Conservation (phyloP, 208 protist species). For the Trypanosoma congolense region DNA sequence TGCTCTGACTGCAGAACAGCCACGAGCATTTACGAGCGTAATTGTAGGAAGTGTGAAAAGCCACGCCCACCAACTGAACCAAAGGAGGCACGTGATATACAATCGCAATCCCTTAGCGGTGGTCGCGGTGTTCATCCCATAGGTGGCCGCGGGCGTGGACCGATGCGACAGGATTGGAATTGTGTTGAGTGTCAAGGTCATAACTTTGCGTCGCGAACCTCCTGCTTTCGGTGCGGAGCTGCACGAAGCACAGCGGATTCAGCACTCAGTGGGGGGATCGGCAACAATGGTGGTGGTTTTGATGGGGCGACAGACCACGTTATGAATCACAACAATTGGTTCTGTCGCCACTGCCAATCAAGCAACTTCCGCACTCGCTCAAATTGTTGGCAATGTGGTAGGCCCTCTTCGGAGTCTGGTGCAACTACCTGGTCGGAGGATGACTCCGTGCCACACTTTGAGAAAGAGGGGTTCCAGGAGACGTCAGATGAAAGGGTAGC, state of each 20-base stretch:
- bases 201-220: slow-evolving; percentile 65
- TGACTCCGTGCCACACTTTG: slow-evolving; percentile 37
- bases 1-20: slow-evolving; percentile 43
- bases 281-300: background rate
- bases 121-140: background rate
- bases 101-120: background rate
- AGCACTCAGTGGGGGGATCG: background rate
- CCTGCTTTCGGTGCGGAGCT: slow-evolving; percentile 71
- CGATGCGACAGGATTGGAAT: slow-evolving; percentile 48
- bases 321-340: slow-evolving; percentile 75
- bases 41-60: slow-evolving; percentile 49
- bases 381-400: slow-evolving; percentile 78
- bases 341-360: slow-evolving; percentile 61
- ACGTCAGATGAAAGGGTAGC: slow-evolving; percentile 26
- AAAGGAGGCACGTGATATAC: slow-evolving; percentile 31
- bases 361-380: slow-evolving; percentile 84
- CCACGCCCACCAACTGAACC: slow-evolving; percentile 45
- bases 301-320: slow-evolving; percentile 1
- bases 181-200: slow-evolving; percentile 58
- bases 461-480: slow-evolving; percentile 71
- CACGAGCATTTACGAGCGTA: slow-evolving; percentile 78
- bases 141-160: slow-evolving; percentile 3
- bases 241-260: slow-evolving; percentile 10
- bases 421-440: slow-evolving; percentile 22
- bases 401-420: slow-evolving; percentile 23